These are phyloP conservation scores for Metrosideros polymorpha DNA, from an alignment of 441 rosid genomes.

Conservation along the genomic window DNA sequence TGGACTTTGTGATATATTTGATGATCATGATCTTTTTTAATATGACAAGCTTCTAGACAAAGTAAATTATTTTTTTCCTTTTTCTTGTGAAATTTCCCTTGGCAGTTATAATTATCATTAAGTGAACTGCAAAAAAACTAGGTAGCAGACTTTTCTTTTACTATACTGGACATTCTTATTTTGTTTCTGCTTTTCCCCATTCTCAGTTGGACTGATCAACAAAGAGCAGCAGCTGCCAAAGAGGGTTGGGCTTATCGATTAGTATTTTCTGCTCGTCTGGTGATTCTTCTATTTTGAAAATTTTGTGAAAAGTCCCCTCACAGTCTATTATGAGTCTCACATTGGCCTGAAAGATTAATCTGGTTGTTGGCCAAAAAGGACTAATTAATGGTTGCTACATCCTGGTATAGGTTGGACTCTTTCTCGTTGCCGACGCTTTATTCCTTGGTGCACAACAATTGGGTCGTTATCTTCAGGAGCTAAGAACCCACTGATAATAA, in stretches of 20 bases:
- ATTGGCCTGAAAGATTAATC: not conserved
- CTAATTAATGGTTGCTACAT: not conserved
- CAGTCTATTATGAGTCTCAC: not conserved
- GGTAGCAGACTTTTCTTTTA: not conserved
- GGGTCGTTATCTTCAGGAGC: slow-evolving; percentile 51
- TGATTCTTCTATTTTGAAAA: slow-evolving; percentile 14
- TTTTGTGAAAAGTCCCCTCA: not conserved
- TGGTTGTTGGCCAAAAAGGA: not conserved
- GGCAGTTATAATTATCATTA: not conserved
- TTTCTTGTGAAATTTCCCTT: not conserved
- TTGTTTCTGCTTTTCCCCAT: not conserved
- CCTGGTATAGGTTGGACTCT: slow-evolving; percentile 53
- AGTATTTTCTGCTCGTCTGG: slow-evolving; percentile 74
- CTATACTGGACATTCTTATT: not conserved
- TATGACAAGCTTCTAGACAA: not conserved
- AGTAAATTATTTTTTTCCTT: not conserved
- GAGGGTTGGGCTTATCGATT: slow-evolving; percentile 91
- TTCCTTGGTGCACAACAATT: slow-evolving; percentile 66
- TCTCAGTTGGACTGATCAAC: slow-evolving; percentile 94
- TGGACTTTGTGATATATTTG: not conserved
- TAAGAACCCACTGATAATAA: slow-evolving; percentile 43
- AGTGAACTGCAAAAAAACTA: not conserved
- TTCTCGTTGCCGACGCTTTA: slow-evolving; percentile 66
- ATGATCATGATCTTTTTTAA: not conserved
- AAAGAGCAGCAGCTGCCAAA: slow-evolving; percentile 82